Conservation (phyloP, 1,139 yeast species). For the Scheffersomyces parashehatae region DNA sequence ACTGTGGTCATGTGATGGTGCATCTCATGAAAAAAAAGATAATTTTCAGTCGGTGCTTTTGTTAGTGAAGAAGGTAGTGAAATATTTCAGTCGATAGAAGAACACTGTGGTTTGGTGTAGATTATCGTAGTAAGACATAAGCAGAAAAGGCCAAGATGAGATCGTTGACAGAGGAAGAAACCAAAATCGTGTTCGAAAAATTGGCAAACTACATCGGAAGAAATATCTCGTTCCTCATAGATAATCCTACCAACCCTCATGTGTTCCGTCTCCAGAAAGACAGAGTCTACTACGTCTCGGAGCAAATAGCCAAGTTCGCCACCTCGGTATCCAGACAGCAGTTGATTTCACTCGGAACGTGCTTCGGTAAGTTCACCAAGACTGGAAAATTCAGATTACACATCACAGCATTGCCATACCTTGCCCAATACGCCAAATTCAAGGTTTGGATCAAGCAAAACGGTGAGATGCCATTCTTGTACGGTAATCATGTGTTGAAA, state of each 20-base stretch:
- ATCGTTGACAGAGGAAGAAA: slow-evolving; percentile 95
- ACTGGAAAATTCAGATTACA: slow-evolving; percentile 95
- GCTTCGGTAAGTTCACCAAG: slow-evolving; percentile 96
- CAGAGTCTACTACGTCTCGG: slow-evolving; percentile 90
- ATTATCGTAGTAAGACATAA: no score
- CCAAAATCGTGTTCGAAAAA: slow-evolving; percentile 93
- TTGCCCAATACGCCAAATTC: slow-evolving; percentile 87
- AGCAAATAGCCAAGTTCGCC: slow-evolving; percentile 80
- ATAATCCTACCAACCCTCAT: slow-evolving; percentile 87
- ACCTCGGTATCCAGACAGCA: slow-evolving; percentile 87
- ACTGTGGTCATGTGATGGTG: no score
- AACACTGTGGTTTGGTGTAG: no score
- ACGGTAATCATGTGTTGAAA: slow-evolving; percentile 94
- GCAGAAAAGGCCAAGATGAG: slow-evolving; percentile 54
- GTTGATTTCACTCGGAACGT: slow-evolving; percentile 88
- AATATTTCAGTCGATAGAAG: no score
- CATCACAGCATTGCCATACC: slow-evolving; percentile 81
- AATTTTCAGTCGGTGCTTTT: no score
- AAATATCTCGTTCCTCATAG: slow-evolving; percentile 84
- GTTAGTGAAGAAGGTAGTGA: no score
- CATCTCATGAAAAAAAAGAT: no score
- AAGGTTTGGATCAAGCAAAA: slow-evolving; percentile 95
- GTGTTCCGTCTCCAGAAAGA: slow-evolving; percentile 96
- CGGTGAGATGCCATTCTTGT: slow-evolving; percentile 97
- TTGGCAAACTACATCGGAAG: slow-evolving; percentile 95